phyloP scores from a whole-genome alignment of 2,329 filamentous ascomycete genomes.

The Hansfordia pulvinata region DNA sequence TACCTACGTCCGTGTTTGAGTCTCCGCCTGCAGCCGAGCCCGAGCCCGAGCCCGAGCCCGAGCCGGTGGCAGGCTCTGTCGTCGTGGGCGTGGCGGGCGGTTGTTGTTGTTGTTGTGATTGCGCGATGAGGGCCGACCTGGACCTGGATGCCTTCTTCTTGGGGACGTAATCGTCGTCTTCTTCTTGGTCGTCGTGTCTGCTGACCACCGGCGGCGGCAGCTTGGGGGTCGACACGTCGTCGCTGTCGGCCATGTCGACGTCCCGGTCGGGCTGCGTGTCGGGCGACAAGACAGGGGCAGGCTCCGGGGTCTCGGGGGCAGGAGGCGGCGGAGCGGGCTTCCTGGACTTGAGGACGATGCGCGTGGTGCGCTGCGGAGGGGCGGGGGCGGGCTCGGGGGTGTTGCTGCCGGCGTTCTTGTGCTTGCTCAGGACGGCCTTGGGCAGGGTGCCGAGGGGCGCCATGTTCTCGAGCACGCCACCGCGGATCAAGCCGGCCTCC shows the following conservation, averaged over 20 bases:
- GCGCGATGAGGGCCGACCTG: conserved; percentile 1
- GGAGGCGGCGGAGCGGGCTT: no score
- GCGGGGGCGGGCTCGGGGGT: conserved; percentile 11
- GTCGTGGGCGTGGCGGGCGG: not conserved
- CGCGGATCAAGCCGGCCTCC: conserved; percentile 60
- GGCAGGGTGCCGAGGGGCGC: conserved; percentile 65
- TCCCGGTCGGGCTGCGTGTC: no score
- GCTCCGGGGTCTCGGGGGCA: no score
- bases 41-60: no score
- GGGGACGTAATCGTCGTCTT: conserved; percentile 29
- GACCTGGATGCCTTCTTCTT: conserved; percentile 13
- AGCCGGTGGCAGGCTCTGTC: not conserved
- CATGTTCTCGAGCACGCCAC: conserved; percentile 75
- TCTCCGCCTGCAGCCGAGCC: no score
- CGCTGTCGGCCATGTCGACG: not conserved
- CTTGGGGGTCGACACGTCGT: not conserved
- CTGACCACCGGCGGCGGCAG: no score
- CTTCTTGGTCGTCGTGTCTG: conserved; percentile 12
- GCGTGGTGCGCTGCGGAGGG: not conserved
- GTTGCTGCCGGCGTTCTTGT: conserved; percentile 17
- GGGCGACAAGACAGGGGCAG: no score
- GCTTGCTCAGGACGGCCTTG: conserved; percentile 45
- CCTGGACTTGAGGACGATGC: not conserved
- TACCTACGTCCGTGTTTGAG: no score
- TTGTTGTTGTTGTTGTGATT: not conserved